Percentiles rank a stretch among this genome's conserved stretches.
Evolutionary conservation across 2,329 filamentous ascomycete genomes (phyloP).

Genomic region (Aspergillus spinulosporus): DNA sequence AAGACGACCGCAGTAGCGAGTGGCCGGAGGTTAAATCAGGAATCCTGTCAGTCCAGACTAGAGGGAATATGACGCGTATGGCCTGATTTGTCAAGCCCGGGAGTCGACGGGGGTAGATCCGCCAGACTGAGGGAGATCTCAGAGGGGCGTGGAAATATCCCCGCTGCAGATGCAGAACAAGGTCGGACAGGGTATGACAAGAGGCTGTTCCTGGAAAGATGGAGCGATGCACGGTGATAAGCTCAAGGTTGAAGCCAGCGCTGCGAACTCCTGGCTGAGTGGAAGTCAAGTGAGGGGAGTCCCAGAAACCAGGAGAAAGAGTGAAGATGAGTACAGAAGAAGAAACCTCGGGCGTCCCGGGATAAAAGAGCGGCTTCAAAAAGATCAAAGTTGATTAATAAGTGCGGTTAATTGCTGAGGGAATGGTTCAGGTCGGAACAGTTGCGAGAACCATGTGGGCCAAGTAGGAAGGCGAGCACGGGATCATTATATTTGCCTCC

Average conservation of each 20-base stretch:
- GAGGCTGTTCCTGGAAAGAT: background rate
- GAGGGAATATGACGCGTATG: conserved; percentile 3
- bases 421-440: conserved; percentile 5
- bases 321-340: background rate
- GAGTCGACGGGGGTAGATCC: conserved; percentile 1
- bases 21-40: conserved; percentile 13
- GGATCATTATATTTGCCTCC: conserved; percentile 9
- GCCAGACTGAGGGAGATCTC: background rate
- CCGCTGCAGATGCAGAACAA: background rate
- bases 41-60: background rate
- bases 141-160: conserved; percentile 10
- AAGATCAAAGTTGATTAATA: conserved; percentile 10
- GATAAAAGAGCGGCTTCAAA: background rate
- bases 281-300: background rate
- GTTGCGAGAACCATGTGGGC: conserved; percentile 13
- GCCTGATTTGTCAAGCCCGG: conserved; percentile 4
- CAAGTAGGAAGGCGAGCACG: conserved; percentile 16
- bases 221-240: background rate
- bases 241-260: background rate
- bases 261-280: background rate
- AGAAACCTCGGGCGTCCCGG: background rate
- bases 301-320: background rate
- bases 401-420: background rate
- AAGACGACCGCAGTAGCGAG: conserved; percentile 1
- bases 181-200: background rate